Evolutionary conservation across 441 rosid genomes (phyloP).

Genomic region (Capsella rubella): DNA sequence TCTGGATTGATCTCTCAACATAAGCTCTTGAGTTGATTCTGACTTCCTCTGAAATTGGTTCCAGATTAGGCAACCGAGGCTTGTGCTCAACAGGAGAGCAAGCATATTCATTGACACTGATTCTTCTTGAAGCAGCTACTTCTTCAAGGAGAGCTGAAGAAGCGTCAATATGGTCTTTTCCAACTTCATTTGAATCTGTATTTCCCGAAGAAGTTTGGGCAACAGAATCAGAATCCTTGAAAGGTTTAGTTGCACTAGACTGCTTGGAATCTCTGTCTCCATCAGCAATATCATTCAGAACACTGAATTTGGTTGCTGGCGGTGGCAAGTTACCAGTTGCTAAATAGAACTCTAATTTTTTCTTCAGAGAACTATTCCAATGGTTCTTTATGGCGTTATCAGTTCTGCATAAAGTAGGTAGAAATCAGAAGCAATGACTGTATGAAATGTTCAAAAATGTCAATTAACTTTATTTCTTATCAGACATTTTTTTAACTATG

Average conservation of each 20-base stretch:
- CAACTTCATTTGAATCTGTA: conserved; percentile 59
- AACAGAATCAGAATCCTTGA: conserved; percentile 61
- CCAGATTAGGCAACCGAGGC: conserved; percentile 40
- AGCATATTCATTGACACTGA: conserved; percentile 49
- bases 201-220: conserved; percentile 67
- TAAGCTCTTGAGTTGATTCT: conserved; percentile 40
- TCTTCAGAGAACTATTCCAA: conserved; percentile 99
- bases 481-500: not conserved
- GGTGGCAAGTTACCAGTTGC: conserved; percentile 75
- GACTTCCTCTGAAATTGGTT: conserved; percentile 46
- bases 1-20: conserved; percentile 45
- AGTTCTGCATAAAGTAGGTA: conserved; percentile 62
- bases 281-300: conserved; percentile 49
- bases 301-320: conserved; percentile 52
- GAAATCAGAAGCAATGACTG: conserved; percentile 7
- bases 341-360: conserved; percentile 82
- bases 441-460: not conserved
- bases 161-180: conserved; percentile 52
- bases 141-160: conserved; percentile 54
- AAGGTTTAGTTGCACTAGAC: conserved; percentile 44
- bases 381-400: conserved; percentile 95
- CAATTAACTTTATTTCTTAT: too few relatives aligned
- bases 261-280: conserved; percentile 46
- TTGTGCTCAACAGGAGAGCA: conserved; percentile 62
- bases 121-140: conserved; percentile 54